Evolutionary conservation across 306 rosid genomes (phyloP).

Genomic region (Citrullus mucosospermus): DNA sequence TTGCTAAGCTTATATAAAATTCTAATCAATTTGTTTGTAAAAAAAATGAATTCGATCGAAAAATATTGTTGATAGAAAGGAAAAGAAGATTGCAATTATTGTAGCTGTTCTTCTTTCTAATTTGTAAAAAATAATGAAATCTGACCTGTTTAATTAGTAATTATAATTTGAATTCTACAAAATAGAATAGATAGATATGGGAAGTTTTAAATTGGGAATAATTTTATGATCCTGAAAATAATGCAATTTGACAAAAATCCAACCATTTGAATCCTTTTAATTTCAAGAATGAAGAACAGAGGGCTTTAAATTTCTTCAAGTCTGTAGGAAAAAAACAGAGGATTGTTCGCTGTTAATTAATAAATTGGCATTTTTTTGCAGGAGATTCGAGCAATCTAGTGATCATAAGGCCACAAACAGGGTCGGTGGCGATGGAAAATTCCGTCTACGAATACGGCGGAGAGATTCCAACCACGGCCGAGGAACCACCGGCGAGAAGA

Average conservation of each 20-base stretch:
- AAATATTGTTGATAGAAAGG: too few relatives aligned
- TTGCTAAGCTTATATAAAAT: neutral
- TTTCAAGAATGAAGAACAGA: neutral
- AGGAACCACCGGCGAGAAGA: conserved; percentile 18
- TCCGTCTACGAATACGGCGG: conserved; percentile 18
- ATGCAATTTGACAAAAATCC: too few relatives aligned
- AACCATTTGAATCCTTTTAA: neutral
- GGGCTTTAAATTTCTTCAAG: neutral
- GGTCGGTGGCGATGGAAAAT: neutral
- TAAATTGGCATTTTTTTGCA: neutral
- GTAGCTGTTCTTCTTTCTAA: too few relatives aligned
- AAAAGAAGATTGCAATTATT: too few relatives aligned
- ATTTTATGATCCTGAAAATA: too few relatives aligned
- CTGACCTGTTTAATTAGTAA: neutral
- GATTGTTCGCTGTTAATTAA: neutral
- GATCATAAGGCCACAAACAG: neutral
- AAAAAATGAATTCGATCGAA: neutral
- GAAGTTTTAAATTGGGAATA: too few relatives aligned
- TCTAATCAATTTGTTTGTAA: too few relatives aligned
- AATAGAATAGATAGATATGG: too few relatives aligned
- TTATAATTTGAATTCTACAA: neutral
- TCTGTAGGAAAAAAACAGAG: neutral
- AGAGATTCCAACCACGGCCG: neutral
- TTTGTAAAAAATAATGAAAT: too few relatives aligned
- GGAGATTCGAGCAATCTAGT: neutral